Evolutionary conservation across 352 stramenopile species (phyloP).

Genomic region (Phytophthora chlamydospora): DNA sequence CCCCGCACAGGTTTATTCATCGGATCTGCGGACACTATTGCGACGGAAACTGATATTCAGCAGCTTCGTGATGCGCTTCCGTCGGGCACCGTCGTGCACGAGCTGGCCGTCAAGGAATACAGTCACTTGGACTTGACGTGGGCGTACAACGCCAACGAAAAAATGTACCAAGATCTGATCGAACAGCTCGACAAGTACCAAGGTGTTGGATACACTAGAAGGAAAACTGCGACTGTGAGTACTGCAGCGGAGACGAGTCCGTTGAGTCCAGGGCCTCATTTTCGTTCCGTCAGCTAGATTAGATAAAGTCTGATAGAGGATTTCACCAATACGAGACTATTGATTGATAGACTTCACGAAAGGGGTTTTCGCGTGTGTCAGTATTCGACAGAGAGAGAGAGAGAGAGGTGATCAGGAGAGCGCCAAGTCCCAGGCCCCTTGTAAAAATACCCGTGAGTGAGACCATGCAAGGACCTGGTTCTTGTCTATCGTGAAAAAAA

Average conservation of each 20-base stretch:
- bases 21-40: slow-evolving; percentile 47
- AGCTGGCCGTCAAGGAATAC: slow-evolving; percentile 45
- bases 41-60: slow-evolving; percentile 40
- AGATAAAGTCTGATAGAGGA: neutral
- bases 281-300: slow-evolving; percentile 29
- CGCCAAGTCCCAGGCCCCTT: neutral
- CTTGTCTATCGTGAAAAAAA: slow-evolving; percentile 20
- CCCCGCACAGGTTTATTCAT: slow-evolving; percentile 49
- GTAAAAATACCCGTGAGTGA: slow-evolving; percentile 28
- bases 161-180: slow-evolving; percentile 53
- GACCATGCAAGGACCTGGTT: neutral
- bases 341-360: too few species aligned
- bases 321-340: too few species aligned
- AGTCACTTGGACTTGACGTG: slow-evolving; percentile 64
- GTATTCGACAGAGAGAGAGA: too few species aligned
- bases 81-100: slow-evolving; percentile 42
- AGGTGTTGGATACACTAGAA: slow-evolving; percentile 35
- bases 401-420: neutral
- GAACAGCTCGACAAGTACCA: slow-evolving; percentile 45
- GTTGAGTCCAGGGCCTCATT: slow-evolving; percentile 20
- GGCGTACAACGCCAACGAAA: slow-evolving; percentile 48
- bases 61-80: slow-evolving; percentile 43
- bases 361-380: too few species aligned
- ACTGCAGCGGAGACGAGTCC: neutral
- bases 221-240: neutral